These are phyloP conservation scores for Chalciporus sp. DNA, from an alignment of 1,284 basidiomycete genomes.

Conservation along the genomic window DNA sequence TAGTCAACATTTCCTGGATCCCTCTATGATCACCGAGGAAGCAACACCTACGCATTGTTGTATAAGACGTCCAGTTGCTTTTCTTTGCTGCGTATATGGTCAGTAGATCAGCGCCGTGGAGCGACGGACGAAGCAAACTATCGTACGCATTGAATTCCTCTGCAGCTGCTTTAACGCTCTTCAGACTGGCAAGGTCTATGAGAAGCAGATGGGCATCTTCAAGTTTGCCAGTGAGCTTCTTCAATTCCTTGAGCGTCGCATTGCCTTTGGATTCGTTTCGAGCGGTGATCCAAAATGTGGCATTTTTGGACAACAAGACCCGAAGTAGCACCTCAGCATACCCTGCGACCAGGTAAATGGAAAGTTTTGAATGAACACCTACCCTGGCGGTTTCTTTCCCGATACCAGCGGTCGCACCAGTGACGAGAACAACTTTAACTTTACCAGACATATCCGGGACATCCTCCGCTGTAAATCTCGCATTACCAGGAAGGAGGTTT, in stretches of 20 bases:
- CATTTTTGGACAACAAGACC: no score
- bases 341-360: no score
- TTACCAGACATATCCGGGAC: slow-evolving; percentile 55
- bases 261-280: no score
- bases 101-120: no score
- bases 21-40: neutral
- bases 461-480: slow-evolving; percentile 43
- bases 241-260: no score
- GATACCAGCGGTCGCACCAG: slow-evolving; percentile 41
- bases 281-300: no score
- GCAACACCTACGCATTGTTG: slow-evolving; percentile 50
- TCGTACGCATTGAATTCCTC: no score
- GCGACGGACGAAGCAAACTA: no score
- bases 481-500: slow-evolving; percentile 1
- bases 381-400: slow-evolving; percentile 46
- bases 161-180: no score
- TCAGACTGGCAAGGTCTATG: no score
- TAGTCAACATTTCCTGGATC: neutral
- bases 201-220: no score
- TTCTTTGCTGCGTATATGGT: slow-evolving; percentile 41
- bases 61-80: slow-evolving; percentile 51
- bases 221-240: no score
- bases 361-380: neutral
- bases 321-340: neutral
- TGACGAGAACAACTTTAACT: slow-evolving; percentile 48